Conservation (phyloP, 2,329 filamentous ascomycete species). For the Ceratocystis huliohia region DNA sequence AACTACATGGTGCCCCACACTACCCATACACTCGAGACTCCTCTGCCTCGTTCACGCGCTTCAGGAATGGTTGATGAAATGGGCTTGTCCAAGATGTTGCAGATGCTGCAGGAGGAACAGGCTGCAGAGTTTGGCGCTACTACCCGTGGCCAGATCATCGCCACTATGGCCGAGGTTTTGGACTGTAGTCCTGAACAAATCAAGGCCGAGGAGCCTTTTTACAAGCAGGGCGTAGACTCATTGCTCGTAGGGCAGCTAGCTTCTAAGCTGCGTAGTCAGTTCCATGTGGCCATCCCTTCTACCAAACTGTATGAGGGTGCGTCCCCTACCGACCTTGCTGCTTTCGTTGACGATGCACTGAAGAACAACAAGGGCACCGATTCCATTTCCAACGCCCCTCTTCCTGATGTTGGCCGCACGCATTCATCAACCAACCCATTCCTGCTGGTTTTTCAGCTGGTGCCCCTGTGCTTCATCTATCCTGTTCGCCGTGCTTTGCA, state of each 20-base stretch:
- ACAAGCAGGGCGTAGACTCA: slow-evolving; percentile 41
- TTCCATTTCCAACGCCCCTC: slow-evolving; percentile 16
- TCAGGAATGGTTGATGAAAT: slow-evolving; percentile 29
- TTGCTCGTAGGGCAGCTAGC: slow-evolving; percentile 41
- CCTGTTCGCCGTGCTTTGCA: slow-evolving; percentile 39
- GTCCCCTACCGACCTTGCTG: slow-evolving; percentile 32
- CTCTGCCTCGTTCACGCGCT: slow-evolving; percentile 27
- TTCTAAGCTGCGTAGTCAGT: slow-evolving; percentile 38
- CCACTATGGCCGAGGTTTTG: slow-evolving; percentile 36
- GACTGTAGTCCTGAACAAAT: slow-evolving; percentile 31
- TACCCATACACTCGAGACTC: slow-evolving; percentile 27
- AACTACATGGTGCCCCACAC: slow-evolving; percentile 32
- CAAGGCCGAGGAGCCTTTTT: slow-evolving; percentile 35
- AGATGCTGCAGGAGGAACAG: slow-evolving; percentile 23
- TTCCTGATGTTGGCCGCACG: slow-evolving; percentile 31
- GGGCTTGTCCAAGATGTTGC: slow-evolving; percentile 28
- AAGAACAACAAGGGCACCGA: slow-evolving; percentile 17
- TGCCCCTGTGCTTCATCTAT: slow-evolving; percentile 38
- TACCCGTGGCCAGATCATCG: slow-evolving; percentile 31
- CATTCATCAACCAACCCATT: slow-evolving; percentile 39
- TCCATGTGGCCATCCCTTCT: slow-evolving; percentile 38
- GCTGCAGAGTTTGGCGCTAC: slow-evolving; percentile 24
- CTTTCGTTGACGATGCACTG: slow-evolving; percentile 29
- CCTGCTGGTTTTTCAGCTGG: slow-evolving; percentile 38
- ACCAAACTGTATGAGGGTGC: slow-evolving; percentile 39